phyloP scores from a whole-genome alignment of 192 early-diverging fungal species.

The Coemansia sp. region DNA sequence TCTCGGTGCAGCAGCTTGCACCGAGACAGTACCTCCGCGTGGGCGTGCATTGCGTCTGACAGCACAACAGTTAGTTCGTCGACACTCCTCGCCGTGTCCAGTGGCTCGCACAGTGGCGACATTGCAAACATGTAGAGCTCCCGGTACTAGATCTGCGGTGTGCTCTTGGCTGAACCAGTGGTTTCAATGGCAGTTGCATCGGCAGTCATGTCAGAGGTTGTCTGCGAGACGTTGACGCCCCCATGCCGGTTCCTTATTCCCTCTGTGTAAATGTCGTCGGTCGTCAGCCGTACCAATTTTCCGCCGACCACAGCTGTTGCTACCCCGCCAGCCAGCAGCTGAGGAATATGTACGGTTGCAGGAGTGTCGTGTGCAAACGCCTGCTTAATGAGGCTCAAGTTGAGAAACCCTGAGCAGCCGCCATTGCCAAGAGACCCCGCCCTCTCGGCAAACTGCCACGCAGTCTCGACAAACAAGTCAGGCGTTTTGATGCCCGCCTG shows the following conservation, averaged over 20 bases:
- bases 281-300: not conserved
- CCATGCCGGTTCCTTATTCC: not conserved
- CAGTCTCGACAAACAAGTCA: not conserved
- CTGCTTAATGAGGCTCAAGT: not conserved
- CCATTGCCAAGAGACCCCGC: not conserved
- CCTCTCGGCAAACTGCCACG: not conserved
- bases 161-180: not conserved
- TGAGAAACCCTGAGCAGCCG: not conserved
- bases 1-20: slow-evolving; percentile 24
- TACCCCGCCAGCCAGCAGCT: not conserved
- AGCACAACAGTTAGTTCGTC: slow-evolving; percentile 17
- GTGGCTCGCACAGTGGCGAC: slow-evolving; percentile 3
- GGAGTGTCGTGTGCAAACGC: not conserved
- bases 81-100: not conserved
- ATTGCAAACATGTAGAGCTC: not conserved
- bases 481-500: not conserved
- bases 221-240: not conserved
- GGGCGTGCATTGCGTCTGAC: slow-evolving; percentile 13
- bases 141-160: not conserved
- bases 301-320: not conserved
- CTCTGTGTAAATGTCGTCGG: not conserved
- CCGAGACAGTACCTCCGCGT: not conserved
- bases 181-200: too few species aligned
- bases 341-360: not conserved
- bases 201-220: not conserved